Base-by-base conservation (phyloP, 805 yeast species). In the Zygoascus biomembranicola region DNA sequence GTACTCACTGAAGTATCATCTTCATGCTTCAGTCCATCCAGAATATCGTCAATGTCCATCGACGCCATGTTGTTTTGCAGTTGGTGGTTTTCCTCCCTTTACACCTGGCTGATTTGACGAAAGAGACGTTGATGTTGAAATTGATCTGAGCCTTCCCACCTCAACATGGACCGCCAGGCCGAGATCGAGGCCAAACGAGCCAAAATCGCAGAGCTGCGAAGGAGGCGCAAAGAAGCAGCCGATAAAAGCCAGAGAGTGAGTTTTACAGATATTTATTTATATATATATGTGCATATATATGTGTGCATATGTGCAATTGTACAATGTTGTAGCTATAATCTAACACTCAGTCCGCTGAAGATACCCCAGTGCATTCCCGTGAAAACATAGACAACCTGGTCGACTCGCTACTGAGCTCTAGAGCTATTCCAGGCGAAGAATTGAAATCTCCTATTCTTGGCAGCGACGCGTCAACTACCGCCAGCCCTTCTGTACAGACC, bases 161-260 rank as follows among this genome's bases (percentile, higher is more conserved):
- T 20, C 41, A 43, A 43, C 57, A 56, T 52, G 56, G 64, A 62
- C 50, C 61, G 77, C 56, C 57, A 66, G 39, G 74, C 69, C 49
- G 75, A 75, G 59, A 72, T 82, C 44, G 85, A 81, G 60, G 78
- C 77, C 51, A 80, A 81, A 58, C 69, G 73, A 53, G 75, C 72
- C 46, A 72, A 75, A 51, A 64, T 82, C 35, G 78, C 78, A 32
- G 79, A 77, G 63, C 69, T 82, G n/a, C 67, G 80, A 37, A 72
- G 71, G 16, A 16, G 44, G 20, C 20, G 44, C 8, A 42, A 42
- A 42, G 44, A 16, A 18, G 44, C 44, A 14, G 39, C 39, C 16
- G 26, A 42, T 4, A 11, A 42, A 20, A 13, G 5, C 23, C 44
- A 19, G 5, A 42, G 16, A 13, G 44, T 42, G 10, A 20, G 44